Conservation (phyloP, 2,329 filamentous ascomycete species). For the Stachybotrys echinatus region DNA sequence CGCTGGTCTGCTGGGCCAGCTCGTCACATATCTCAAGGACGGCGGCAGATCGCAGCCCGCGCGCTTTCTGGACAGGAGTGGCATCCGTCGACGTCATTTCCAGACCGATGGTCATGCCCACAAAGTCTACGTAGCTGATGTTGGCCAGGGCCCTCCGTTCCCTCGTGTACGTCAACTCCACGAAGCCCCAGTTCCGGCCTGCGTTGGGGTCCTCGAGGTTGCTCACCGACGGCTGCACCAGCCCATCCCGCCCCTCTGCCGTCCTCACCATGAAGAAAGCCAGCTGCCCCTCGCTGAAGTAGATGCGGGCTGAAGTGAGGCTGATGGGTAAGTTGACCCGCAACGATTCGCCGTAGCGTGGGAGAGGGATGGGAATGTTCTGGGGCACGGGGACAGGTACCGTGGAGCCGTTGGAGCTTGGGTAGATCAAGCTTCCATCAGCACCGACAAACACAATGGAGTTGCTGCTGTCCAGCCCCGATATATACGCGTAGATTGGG, state of each 20-base stretch:
- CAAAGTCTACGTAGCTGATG: slow-evolving; percentile 47
- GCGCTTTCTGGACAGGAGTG: slow-evolving; percentile 26
- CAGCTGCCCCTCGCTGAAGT: slow-evolving; percentile 37
- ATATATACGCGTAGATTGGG: slow-evolving; percentile 38
- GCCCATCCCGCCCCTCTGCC: slow-evolving; percentile 18
- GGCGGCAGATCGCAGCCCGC: slow-evolving; percentile 30
- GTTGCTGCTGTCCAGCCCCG: slow-evolving; percentile 33
- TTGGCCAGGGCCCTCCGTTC: slow-evolving; percentile 37
- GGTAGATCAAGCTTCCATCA: slow-evolving; percentile 36
- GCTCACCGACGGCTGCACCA: slow-evolving; percentile 44
- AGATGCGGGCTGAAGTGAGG: slow-evolving; percentile 36
- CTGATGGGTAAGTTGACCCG: slow-evolving; percentile 33
- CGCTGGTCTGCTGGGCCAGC: slow-evolving; percentile 27
- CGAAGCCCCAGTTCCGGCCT: slow-evolving; percentile 42
- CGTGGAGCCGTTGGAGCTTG: slow-evolving; percentile 26
- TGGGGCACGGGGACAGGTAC: slow-evolving; percentile 28
- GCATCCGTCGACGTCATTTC: slow-evolving; percentile 30
- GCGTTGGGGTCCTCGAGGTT: slow-evolving; percentile 38
- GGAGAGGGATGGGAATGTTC: slow-evolving; percentile 39
- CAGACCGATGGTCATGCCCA: slow-evolving; percentile 47
- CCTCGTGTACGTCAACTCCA: slow-evolving; percentile 40
- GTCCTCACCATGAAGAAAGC: slow-evolving; percentile 34
- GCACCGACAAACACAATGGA: slow-evolving; percentile 36
- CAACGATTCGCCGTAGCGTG: slow-evolving; percentile 27
- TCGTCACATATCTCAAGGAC: slow-evolving; percentile 35